phyloP scores from a whole-genome alignment of 140 eudicot genomes.

The Anethum foeniculum region DNA sequence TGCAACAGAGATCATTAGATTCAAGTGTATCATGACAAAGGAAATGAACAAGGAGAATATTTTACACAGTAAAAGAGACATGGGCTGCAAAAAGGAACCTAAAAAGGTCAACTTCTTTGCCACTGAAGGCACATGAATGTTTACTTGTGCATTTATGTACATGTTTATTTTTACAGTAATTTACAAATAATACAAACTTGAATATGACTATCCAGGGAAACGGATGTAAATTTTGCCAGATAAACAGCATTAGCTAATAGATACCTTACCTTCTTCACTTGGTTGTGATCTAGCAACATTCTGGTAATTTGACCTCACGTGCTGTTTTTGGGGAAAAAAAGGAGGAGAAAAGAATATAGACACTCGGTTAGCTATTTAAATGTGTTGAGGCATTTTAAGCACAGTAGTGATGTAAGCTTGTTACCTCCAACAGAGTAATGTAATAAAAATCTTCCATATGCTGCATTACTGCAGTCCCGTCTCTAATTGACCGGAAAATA shows the following conservation, averaged over 20 bases:
- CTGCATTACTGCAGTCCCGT: conserved; percentile 96
- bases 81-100: neutral
- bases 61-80: neutral
- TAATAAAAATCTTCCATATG: conserved; percentile 98
- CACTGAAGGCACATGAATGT: neutral
- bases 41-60: neutral
- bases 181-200: neutral
- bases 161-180: neutral
- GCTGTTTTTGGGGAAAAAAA: conserved; percentile 20
- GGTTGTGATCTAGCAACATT: conserved; percentile 27
- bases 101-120: neutral
- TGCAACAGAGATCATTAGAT: neutral
- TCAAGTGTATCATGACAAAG: neutral
- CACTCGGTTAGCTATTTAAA: neutral
- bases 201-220: neutral
- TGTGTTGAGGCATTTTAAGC: neutral
- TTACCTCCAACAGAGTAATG: conserved; percentile 75
- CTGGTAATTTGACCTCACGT: conserved; percentile 54
- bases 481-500: conserved; percentile 79
- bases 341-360: conserved; percentile 1
- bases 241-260: neutral
- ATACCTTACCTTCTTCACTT: conserved; percentile 25
- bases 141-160: neutral
- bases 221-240: neutral
- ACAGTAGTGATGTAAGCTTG: neutral